Base-by-base conservation (phyloP, 73 alveolate genomes). In the Symbiodinium pilosum region DNA sequence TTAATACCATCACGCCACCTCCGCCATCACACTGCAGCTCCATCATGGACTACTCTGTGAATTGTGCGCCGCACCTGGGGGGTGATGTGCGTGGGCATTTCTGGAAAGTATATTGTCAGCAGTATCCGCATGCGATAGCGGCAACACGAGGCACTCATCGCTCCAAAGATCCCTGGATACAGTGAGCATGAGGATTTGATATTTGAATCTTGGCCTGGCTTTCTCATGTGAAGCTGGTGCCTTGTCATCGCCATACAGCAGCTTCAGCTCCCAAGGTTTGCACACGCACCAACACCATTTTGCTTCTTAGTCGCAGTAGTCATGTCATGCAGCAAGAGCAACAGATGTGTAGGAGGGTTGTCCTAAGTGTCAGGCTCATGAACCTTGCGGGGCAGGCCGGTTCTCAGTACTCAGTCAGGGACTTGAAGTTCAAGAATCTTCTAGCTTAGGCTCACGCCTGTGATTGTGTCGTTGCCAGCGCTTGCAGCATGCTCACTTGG, bases 21-120 rank as follows among this genome's bases (percentile, higher is more conserved):
- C 99, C 99, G 47, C 99, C 99, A 0, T 64, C 99, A 32, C 99
- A 93, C 44, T 41, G 88, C 87, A 93, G 92, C 99, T 54, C 93
- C 30, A 59, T 42, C 51, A 93, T 54, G 93, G 87, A 56, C 52
- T 83, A 83, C 42, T 84, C 99, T 21, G 93, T 54, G 44, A 83
- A 69, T 42, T 39, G 64, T 18, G 99, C 86, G 30, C 43, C 95
- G 28, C 20, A 30, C 5, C 84, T 24, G 0, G n/a, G 39, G 91
- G n/a, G 4, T 41, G 51, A 9, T 39, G 8, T 8, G 28, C 28
- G 47, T 11, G 36, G 86, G 28, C 9, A 30, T 7, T 75, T 4
- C 28, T 6, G 87, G 52, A 77, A 36, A 40, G 59, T 20, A 52
- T n/a, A 36, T n/a, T 14, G 54, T 24, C 1, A 54, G 73, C 73